A percentile compares a stretch with the other conserved stretches of the same genome.
These are phyloP conservation scores for Vitis rotundifolia DNA, from an alignment of 164 flowering plant genomes.

Conservation along the genomic window DNA sequence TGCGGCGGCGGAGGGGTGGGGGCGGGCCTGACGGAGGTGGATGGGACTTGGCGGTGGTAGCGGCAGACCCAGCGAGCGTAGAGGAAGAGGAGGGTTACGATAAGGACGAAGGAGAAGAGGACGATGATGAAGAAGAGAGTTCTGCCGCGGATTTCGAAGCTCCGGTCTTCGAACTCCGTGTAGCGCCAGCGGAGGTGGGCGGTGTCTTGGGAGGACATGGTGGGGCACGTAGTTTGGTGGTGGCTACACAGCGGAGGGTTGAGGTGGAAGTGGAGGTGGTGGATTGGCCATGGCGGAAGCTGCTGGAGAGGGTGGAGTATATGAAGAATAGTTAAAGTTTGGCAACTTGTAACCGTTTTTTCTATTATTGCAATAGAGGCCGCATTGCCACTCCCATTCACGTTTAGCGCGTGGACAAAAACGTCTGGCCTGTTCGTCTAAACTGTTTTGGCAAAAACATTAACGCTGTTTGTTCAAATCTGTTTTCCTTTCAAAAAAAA, in stretches of 20 bases:
- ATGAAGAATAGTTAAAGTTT: too few species aligned
- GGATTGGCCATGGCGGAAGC: too few species aligned
- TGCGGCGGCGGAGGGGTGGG: constrained; percentile 6
- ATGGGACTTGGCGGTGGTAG: constrained; percentile 8
- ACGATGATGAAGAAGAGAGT: constrained; percentile 42
- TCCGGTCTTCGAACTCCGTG: constrained; percentile 51
- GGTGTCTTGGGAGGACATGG: constrained; percentile 23
- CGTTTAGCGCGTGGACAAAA: too few species aligned
- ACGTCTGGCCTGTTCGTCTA: too few species aligned
- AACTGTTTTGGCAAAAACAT: too few species aligned
- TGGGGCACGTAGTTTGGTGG: not conserved
- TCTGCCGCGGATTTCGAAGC: constrained; percentile 63
- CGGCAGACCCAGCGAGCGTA: constrained; percentile 59
- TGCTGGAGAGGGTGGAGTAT: too few species aligned
- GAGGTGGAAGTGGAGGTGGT: too few species aligned
- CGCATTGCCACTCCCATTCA: too few species aligned
- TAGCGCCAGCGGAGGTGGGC: constrained; percentile 57
- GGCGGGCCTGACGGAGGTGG: not conserved
- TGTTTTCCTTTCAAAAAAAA: too few species aligned
- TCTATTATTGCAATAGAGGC: too few species aligned
- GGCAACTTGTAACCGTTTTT: too few species aligned
- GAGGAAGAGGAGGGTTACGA: constrained; percentile 51
- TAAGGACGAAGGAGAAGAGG: constrained; percentile 45
- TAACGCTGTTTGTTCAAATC: too few species aligned
- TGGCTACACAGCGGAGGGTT: not conserved